Percentiles rank a stretch among this genome's conserved stretches.
phyloP scores from a whole-genome alignment of 2,329 filamentous ascomycete genomes.

The Clarireedia paspali region DNA sequence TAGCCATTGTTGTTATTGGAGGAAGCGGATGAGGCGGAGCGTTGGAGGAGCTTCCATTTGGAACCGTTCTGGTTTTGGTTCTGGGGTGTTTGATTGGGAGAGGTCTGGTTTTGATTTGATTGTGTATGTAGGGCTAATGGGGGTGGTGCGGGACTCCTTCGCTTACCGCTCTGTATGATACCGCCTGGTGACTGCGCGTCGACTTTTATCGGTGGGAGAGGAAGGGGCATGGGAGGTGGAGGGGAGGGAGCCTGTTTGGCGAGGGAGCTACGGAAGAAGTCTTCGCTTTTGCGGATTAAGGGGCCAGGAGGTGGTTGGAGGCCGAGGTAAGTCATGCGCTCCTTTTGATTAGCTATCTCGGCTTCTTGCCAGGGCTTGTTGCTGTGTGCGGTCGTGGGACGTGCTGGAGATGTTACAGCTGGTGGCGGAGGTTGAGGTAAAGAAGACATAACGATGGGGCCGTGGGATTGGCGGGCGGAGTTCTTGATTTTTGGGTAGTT shows the following conservation, averaged over 20 bases:
- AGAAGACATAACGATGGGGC: slow-evolving; percentile 1
- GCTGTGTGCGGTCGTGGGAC: background rate
- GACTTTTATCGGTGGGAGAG: slow-evolving; percentile 19
- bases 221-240: slow-evolving; percentile 31
- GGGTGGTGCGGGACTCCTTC: background rate
- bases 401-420: slow-evolving; percentile 12
- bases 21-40: no score
- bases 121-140: background rate
- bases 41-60: slow-evolving; percentile 10
- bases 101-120: background rate
- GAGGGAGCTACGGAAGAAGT: slow-evolving; percentile 10
- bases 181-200: background rate
- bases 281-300: slow-evolving; percentile 4
- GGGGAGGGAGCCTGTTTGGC: slow-evolving; percentile 22
- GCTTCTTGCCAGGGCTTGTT: slow-evolving; percentile 20
- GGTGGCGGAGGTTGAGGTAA: slow-evolving; percentile 17
- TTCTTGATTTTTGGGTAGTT: slow-evolving; percentile 24
- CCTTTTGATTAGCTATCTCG: slow-evolving; percentile 19
- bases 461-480: slow-evolving; percentile 4
- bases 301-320: background rate
- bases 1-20: background rate
- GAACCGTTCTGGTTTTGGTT: no score
- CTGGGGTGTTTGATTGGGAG: background rate
- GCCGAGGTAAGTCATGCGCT: slow-evolving; percentile 3
- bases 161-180: no score